Evolutionary conservation across 2,329 filamentous ascomycete species (phyloP), one percentile per base, ranked within the genome.

Genomic region (Lecanoromycetidae sp.): DNA sequence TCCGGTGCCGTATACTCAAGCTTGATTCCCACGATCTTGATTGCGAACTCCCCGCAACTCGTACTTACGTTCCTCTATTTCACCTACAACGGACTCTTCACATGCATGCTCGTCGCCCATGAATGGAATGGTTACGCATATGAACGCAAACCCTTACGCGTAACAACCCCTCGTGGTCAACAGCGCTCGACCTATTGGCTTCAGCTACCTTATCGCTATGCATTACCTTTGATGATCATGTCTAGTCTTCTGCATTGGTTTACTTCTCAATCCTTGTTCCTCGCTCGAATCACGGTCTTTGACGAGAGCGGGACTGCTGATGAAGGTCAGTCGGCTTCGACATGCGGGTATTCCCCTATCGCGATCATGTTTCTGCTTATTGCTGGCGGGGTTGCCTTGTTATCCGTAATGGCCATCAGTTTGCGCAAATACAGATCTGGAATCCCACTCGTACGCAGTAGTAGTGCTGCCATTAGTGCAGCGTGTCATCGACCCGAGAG

Each of bases 71-170:
- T 57, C 4, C 37, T 60, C 3, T 65, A 64, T 37, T 57, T 64
- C 20, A 41, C 58, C 7, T 59, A 58, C 51, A 66, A 66, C 42
- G 46, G 52, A 10, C 45, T 62, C 0, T 56, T 61, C 19, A 77
- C 69, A 0, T 60, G 57, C 2, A 71, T 75, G 58, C 60, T 71
- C 0, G 54, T 68, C 0, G 67, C 64, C 0, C 55, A 59, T 7
- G 75, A 78, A 56, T 78, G 67, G 58, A 65, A 61, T 35, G 53
- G 55, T 0, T 70, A 67, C 55, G 60, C 62, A 3, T 26, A 45
- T 0, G 15, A 56, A 5, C 57, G 64, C 3, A 68, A 65, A 46
- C 44, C 54, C 0, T 60, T 71, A 0, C 59, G 67, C 1, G 66
- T 69, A 0, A 66, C 63, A 0, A 56, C 57, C 0, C 64, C 66